Base-by-base conservation (phyloP, 352 stramenopile genomes). In the Globisporangium orthogonon region DNA sequence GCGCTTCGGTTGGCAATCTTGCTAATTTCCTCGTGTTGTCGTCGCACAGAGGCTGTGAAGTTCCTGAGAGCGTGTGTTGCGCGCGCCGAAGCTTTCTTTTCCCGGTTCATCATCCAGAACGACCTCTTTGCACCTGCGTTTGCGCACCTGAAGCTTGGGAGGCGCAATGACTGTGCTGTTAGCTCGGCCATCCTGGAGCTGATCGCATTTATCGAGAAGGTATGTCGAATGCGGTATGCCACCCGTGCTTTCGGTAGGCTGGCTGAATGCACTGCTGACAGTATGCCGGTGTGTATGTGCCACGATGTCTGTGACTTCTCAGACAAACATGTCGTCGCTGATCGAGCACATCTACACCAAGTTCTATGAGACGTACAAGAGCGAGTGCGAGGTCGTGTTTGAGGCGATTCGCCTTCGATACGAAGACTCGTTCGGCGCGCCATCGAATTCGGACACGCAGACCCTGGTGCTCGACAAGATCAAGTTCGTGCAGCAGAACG, bases 341-440 rank as follows among this genome's bases (percentile, higher is more conserved):
- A 61, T 92, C 17, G 82, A 92, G 57, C 78, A 92, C 62, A 76
- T 92, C 30, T 79, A 87, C 68, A 87, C 67, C 18, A 88, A 92
- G 51, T 92, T 89, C 58, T 90, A 89, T 59, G 69, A 77, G 30
- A 82, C 54, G 11, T 86, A 92, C 60, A 88, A 89, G 54, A 65
- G 66, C 17, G 76, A 78, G 35, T 92, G 79, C 46, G 76, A 78
- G 23, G 65, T 89, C 17, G 79, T 92, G 23, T 92, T 92, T 35
- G 74, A 92, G 10, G 68, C 79, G 11, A 80, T 92, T 50, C 77
- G 72, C 13, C 31, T 67, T n/a, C 73, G 79, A 13, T 73, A 86
- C 39, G 63, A 89, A 53, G 69, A 83, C 53, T 76, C 66, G 31
- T 74, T 77, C 28, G 72, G 77, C 29, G 54, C 65, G 6, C 56